A percentile compares a stretch with the other conserved stretches of the same genome.
Conservation (phyloP, 225 moss, liverwort and hornwort species). For the Marchantia polymorpha region DNA sequence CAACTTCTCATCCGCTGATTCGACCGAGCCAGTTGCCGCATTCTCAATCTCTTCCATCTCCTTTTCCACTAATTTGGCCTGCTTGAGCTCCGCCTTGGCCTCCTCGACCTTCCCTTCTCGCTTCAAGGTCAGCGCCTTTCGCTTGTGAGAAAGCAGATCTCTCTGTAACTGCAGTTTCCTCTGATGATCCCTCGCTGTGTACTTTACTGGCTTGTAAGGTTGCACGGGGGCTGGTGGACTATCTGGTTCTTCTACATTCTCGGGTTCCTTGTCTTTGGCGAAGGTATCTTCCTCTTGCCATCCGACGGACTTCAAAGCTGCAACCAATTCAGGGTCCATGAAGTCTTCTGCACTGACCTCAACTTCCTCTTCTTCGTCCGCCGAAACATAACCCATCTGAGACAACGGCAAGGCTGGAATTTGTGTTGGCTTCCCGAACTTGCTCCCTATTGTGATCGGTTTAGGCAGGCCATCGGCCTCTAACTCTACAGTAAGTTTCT, state of each 20-base stretch:
- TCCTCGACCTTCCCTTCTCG: conserved; percentile 89
- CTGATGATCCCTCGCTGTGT: conserved; percentile 40
- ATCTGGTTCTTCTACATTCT: conserved; percentile 24
- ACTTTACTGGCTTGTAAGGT: conserved; percentile 26
- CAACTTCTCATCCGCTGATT: conserved; percentile 5
- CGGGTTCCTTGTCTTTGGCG: conserved; percentile 29
- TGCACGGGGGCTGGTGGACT: conserved; percentile 28
- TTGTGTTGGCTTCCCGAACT: conserved; percentile 26
- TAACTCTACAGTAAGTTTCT: conserved; percentile 65
- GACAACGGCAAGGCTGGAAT: conserved; percentile 38
- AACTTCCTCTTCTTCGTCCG: conserved; percentile 64
- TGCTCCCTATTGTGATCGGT: conserved; percentile 7
- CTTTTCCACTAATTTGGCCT: conserved; percentile 67
- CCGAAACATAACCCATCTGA: conserved; percentile 53
- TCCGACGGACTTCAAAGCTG: conserved; percentile 82
- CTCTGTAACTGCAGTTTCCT: conserved; percentile 78
- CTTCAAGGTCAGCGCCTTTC: conserved; percentile 76
- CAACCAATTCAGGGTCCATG: conserved; percentile 80
- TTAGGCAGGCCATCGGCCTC: conserved; percentile 29
- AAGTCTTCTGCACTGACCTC: conserved; percentile 68
- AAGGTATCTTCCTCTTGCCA: conserved; percentile 75
- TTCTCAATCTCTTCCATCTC: conserved; percentile 75
- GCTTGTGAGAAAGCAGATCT: conserved; percentile 77
- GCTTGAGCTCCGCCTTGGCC: conserved; percentile 68
- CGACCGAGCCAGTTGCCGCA: conserved; percentile 18